These are phyloP conservation scores for Drechslera avenae DNA, from an alignment of 2,329 filamentous ascomycete genomes.

Conservation along the genomic window DNA sequence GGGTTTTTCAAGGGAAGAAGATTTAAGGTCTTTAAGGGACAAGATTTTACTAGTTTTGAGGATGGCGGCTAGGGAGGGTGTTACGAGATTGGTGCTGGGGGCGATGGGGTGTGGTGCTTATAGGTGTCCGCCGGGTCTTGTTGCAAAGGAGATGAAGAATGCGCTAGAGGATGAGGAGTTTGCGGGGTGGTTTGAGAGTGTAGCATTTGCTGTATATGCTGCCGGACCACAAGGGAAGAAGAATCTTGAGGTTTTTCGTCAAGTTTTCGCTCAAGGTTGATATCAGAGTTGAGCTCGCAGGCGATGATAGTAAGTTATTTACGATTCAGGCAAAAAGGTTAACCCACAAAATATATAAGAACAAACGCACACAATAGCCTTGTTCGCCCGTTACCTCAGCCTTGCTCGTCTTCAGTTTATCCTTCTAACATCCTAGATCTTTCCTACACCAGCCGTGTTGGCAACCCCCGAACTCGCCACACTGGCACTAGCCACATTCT, in stretches of 20 bases:
- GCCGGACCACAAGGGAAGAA: conserved; percentile 14
- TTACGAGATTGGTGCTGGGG: conserved; percentile 28
- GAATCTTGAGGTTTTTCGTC: conserved; percentile 8
- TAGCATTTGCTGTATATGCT: conserved; percentile 27
- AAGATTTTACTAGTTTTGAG: conserved; percentile 27
- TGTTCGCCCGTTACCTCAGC: too few relatives aligned
- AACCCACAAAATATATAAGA: neutral
- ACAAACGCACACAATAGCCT: neutral
- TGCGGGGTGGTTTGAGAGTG: conserved; percentile 25
- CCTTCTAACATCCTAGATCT: conserved; percentile 7
- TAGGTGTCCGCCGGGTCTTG: conserved; percentile 22
- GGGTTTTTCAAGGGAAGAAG: conserved; percentile 13
- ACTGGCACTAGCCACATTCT: conserved; percentile 6
- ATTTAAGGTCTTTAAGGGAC: conserved; percentile 20
- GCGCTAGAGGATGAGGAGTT: conserved; percentile 24
- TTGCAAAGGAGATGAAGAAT: conserved; percentile 25
- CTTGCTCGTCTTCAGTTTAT: neutral
- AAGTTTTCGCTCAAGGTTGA: too few relatives aligned
- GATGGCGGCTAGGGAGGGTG: conserved; percentile 20
- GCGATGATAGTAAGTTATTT: too few relatives aligned
- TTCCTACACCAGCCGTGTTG: conserved; percentile 18
- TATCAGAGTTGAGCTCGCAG: too few relatives aligned
- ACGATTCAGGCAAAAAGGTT: too few relatives aligned
- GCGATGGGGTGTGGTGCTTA: conserved; percentile 35
- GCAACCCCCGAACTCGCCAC: conserved; percentile 3